phyloP scores from a whole-genome alignment of 257 asterid genomes.

The Thymus quinquecostatus region DNA sequence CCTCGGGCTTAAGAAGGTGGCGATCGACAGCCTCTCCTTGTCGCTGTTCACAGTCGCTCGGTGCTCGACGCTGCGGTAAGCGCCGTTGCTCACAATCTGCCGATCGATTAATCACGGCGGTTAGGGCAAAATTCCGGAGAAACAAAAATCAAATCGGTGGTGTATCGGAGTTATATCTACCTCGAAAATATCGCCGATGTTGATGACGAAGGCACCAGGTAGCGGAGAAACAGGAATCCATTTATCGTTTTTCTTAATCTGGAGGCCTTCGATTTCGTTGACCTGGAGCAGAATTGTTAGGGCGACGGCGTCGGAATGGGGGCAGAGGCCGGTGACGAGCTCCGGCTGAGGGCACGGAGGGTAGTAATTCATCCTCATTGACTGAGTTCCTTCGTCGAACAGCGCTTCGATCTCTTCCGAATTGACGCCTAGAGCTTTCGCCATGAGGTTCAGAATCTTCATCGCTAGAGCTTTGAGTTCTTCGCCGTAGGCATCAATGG shows the following conservation, averaged over 20 bases:
- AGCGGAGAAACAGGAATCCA: slow-evolving; percentile 55
- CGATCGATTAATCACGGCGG: neutral
- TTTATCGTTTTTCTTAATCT: slow-evolving; percentile 45
- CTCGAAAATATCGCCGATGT: slow-evolving; percentile 59
- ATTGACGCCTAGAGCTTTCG: slow-evolving; percentile 46
- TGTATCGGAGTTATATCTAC: neutral
- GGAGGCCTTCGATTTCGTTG: slow-evolving; percentile 54
- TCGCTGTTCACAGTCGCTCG: slow-evolving; percentile 43
- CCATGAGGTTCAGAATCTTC: slow-evolving; percentile 45
- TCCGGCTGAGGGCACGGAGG: slow-evolving; percentile 66
- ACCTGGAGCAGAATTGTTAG: slow-evolving; percentile 55
- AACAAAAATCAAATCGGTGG: too few species aligned
- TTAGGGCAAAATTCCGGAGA: neutral
- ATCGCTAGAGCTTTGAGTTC: slow-evolving; percentile 45
- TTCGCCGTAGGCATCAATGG: slow-evolving; percentile 48
- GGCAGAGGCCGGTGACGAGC: slow-evolving; percentile 49
- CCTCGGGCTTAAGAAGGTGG: slow-evolving; percentile 42
- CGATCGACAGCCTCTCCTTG: slow-evolving; percentile 50
- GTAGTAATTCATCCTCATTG: slow-evolving; percentile 60
- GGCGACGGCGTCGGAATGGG: slow-evolving; percentile 51
- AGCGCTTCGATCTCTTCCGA: slow-evolving; percentile 38
- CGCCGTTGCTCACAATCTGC: slow-evolving; percentile 51
- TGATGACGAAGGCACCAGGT: slow-evolving; percentile 52
- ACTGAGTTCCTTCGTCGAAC: slow-evolving; percentile 43
- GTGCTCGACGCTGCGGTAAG: slow-evolving; percentile 54